Evolutionary conservation across 202 grass and related monocot species (phyloP), one percentile per base, ranked within the genome.

Genomic region (Zizania palustris): DNA sequence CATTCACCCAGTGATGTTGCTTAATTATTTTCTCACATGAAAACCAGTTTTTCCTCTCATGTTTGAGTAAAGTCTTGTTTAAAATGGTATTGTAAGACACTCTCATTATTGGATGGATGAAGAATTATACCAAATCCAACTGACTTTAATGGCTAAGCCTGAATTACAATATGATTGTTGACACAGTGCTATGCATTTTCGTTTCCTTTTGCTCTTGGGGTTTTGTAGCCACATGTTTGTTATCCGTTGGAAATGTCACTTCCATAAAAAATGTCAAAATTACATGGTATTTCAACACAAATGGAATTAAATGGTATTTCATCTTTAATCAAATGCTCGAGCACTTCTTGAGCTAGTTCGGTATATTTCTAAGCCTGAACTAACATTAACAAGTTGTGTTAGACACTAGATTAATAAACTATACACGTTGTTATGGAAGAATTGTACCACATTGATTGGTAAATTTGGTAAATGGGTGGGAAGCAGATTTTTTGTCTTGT

Each of bases 171-270:
- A 83, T 16, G 3, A n/a, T 58, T 71, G 22, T 71, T 64, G 34
- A 13, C 58, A 43, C 19, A 10, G 3, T 40, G 7, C 16, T 11
- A 76, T 75, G 46, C 41, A 59, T 39, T 65, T 60, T 65, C 65
- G 35, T 65, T 80, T 40, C 75, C 72, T 65, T 33, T 14, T 33
- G 0, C 48, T 76, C 36, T 37, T 71, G 21, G 70, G 38, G 60
- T 71, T 84, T 77, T 42, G 36, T 81, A 41, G 81, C 76, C 86
- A 72, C 65, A 76, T 65, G 37, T 58, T 71, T 22, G 70, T 43
- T 75, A 72, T 88, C 50, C 11, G 3, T 15, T 72, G 28, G 19
- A 51, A 20, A 64, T 35, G 54, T 18, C n/a, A n/a, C n/a, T n/a
- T n/a, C n/a, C n/a, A n/a, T n/a, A n/a, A n/a, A n/a, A n/a, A n/a